Evolutionary conservation across 495 filamentous ascomycete genomes (phyloP).

Genomic region (Penicillium paxilli): DNA sequence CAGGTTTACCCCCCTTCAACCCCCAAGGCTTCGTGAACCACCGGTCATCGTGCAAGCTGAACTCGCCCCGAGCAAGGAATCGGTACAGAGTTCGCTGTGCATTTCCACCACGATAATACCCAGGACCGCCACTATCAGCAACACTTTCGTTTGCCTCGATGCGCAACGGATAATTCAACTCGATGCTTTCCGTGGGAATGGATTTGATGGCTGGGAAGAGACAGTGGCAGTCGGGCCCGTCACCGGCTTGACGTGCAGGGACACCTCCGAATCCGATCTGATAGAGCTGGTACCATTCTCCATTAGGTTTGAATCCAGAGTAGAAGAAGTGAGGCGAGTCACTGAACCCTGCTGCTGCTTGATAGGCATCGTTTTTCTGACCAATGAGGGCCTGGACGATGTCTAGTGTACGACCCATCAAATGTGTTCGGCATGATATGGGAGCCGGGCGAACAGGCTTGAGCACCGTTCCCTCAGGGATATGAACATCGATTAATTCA

Average conservation of each 20-base stretch:
- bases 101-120: slow-evolving; percentile 49
- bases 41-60: slow-evolving; percentile 51
- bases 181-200: slow-evolving; percentile 51
- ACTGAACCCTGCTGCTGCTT: slow-evolving; percentile 50
- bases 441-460: slow-evolving; percentile 50
- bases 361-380: slow-evolving; percentile 46
- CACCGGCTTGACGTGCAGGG: slow-evolving; percentile 47
- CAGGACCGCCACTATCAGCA: slow-evolving; percentile 48
- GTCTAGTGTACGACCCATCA: slow-evolving; percentile 47
- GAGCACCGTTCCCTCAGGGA: slow-evolving; percentile 45
- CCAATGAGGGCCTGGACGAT: slow-evolving; percentile 51
- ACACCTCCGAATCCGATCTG: slow-evolving; percentile 54
- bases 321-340: slow-evolving; percentile 55
- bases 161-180: slow-evolving; percentile 49
- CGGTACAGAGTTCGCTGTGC: slow-evolving; percentile 49
- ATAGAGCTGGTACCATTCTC: slow-evolving; percentile 53
- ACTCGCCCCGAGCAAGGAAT: slow-evolving; percentile 45
- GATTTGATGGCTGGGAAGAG: slow-evolving; percentile 54
- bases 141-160: slow-evolving; percentile 52
- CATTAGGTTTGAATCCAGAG: slow-evolving; percentile 48
- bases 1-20: slow-evolving; percentile 46
- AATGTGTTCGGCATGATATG: slow-evolving; percentile 49
- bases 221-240: slow-evolving; percentile 52
- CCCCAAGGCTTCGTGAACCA: slow-evolving; percentile 57
- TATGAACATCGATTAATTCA: slow-evolving; percentile 48